These are phyloP conservation scores for Psilocybe mexicana DNA, from an alignment of 1,284 basidiomycete genomes.

Conservation along the genomic window DNA sequence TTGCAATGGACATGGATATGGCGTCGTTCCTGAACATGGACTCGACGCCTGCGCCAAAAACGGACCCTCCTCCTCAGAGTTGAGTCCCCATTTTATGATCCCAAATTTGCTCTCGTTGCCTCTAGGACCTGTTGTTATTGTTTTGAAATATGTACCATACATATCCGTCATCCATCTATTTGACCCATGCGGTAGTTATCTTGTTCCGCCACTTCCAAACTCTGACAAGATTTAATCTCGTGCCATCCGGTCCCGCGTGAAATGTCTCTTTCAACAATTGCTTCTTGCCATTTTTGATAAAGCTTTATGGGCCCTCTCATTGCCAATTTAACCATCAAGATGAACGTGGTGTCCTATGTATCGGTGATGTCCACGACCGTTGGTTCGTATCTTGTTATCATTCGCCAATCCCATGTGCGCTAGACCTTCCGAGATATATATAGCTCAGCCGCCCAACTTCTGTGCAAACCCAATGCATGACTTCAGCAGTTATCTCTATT, in stretches of 20 bases:
- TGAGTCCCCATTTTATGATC: not conserved
- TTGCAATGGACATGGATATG: slow-evolving; percentile 42
- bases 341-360: not conserved
- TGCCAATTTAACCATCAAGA: not conserved
- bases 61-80: not conserved
- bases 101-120: not conserved
- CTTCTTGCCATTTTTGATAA: not conserved
- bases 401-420: not conserved
- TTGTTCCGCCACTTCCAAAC: not conserved
- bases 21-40: slow-evolving; percentile 34
- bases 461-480: not conserved
- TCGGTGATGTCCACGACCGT: not conserved
- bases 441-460: not conserved
- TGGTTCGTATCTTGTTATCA: not conserved
- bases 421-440: not conserved
- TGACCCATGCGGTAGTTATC: slow-evolving; percentile 36
- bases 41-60: slow-evolving; percentile 14
- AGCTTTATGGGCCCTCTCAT: not conserved
- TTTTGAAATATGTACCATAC: slow-evolving; percentile 43
- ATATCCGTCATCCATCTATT: slow-evolving; percentile 38
- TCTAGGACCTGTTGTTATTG: not conserved
- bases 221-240: not conserved
- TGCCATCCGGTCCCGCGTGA: not conserved
- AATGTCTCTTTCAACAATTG: not conserved
- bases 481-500: not conserved